These are phyloP conservation scores for Mrakiaceae sp. DNA, from an alignment of 1,284 basidiomycete species.

Conservation along the genomic window DNA sequence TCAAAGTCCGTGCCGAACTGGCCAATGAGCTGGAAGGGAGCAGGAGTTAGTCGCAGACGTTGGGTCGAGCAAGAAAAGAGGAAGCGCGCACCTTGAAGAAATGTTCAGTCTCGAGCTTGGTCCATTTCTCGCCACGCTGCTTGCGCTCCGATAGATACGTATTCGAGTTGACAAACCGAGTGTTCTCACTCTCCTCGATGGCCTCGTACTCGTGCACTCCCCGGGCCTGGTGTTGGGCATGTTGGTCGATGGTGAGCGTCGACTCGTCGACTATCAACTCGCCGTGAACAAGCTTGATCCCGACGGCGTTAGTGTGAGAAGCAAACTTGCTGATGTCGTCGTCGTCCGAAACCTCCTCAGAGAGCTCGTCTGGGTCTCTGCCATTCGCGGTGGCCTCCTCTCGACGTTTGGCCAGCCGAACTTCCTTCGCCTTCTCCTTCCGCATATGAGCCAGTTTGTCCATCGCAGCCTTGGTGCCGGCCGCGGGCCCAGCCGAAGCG, in stretches of 20 bases:
- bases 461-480: constrained; percentile 5
- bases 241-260: constrained; percentile 7
- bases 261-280: constrained; percentile 2
- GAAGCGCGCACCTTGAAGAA: constrained; percentile 58
- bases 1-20: constrained; percentile 90
- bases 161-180: constrained; percentile 73
- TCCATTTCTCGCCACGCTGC: constrained; percentile 68
- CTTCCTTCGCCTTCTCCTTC: not conserved
- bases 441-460: not conserved
- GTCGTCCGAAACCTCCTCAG: not conserved
- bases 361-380: not conserved
- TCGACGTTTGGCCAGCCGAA: not conserved
- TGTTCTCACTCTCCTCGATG: constrained; percentile 67
- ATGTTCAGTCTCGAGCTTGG: constrained; percentile 67
- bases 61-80: not conserved
- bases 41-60: not conserved
- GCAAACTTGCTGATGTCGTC: not conserved
- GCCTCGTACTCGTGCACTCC: constrained; percentile 6
- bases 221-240: constrained; percentile 32
- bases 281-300: constrained; percentile 5
- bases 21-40: constrained; percentile 35
- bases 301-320: not conserved
- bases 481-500: not conserved
- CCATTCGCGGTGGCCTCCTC: not conserved
- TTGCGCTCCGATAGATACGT: constrained; percentile 50